Conservation (phyloP, 495 filamentous ascomycete genomes). For the Aeminium ludgeri region DNA sequence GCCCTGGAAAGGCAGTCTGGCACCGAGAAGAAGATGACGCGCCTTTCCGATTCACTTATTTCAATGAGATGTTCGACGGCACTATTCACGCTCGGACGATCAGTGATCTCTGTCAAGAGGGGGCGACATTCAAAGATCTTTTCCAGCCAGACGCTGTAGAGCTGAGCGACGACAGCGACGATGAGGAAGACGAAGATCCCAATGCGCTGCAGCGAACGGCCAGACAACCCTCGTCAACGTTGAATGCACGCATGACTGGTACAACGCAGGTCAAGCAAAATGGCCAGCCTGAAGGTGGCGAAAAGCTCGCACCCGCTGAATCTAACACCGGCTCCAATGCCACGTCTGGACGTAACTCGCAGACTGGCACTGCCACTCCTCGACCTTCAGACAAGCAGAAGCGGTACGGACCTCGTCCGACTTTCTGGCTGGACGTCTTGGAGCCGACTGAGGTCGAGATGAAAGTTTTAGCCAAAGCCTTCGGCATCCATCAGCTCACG, state of each 20-base stretch:
- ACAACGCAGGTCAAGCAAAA: neutral
- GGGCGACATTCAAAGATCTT: constrained; percentile 63
- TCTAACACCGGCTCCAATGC: constrained; percentile 4
- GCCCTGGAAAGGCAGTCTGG: constrained; percentile 67
- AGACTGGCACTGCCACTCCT: constrained; percentile 6
- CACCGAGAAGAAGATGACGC: constrained; percentile 76
- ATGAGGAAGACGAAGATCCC: constrained; percentile 18
- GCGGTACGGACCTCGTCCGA: constrained; percentile 72
- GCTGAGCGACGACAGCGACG: constrained; percentile 33
- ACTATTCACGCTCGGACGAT: constrained; percentile 93
- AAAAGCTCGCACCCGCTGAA: constrained; percentile 3
- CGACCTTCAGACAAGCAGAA: constrained; percentile 25
- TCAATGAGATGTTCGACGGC: constrained; percentile 87
- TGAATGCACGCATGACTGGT: neutral
- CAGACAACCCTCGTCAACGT: neutral
- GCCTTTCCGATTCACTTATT: constrained; percentile 93
- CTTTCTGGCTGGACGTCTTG: constrained; percentile 89
- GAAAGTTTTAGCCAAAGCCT: constrained; percentile 77
- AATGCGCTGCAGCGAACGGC: constrained; percentile 2
- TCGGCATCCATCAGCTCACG: constrained; percentile 86
- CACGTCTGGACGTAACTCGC: too few relatives aligned
- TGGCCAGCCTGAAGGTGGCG: neutral
- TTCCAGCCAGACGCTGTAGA: constrained; percentile 62
- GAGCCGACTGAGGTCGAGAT: constrained; percentile 86
- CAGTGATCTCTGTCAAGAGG: constrained; percentile 74